Percentiles rank a stretch among this genome's conserved stretches.
Evolutionary conservation across 83 land plant genomes (phyloP).

Genomic region (Isoetes engelmannii): DNA sequence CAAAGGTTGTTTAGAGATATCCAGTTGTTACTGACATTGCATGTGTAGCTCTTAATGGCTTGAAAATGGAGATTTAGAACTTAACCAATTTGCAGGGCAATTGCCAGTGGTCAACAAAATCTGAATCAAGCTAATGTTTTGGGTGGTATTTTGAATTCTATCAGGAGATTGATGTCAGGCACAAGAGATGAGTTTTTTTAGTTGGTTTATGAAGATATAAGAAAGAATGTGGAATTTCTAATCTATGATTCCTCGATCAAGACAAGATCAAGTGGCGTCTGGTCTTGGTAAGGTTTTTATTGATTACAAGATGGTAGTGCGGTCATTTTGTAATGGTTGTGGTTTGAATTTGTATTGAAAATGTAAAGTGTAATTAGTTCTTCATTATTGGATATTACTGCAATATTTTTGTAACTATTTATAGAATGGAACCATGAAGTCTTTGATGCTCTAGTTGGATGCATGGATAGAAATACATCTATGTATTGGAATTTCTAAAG

Average conservation of each 20-base stretch:
- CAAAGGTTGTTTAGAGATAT: constrained; percentile 79
- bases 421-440: no score
- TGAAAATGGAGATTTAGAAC: constrained; percentile 91
- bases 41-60: constrained; percentile 83
- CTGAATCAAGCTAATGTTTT: constrained; percentile 62
- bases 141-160: constrained; percentile 15
- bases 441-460: no score
- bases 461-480: no score
- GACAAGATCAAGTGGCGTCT: background rate
- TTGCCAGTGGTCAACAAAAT: constrained; percentile 65
- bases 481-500: no score
- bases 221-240: constrained; percentile 19
- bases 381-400: no score
- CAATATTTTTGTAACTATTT: no score
- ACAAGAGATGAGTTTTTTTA: constrained; percentile 46
- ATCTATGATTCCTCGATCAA: constrained; percentile 12
- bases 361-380: no score
- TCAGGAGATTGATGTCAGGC: constrained; percentile 13
- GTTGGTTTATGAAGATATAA: constrained; percentile 58
- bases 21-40: constrained; percentile 84
- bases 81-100: constrained; percentile 72
- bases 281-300: constrained; percentile 55
- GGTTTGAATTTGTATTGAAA: no score
- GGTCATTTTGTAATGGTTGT: no score
- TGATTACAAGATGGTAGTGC: no score